A percentile compares a stretch with the other conserved stretches of the same genome.
Evolutionary conservation across 1,139 yeast species (phyloP).

Genomic region (Candida glucosophila): DNA sequence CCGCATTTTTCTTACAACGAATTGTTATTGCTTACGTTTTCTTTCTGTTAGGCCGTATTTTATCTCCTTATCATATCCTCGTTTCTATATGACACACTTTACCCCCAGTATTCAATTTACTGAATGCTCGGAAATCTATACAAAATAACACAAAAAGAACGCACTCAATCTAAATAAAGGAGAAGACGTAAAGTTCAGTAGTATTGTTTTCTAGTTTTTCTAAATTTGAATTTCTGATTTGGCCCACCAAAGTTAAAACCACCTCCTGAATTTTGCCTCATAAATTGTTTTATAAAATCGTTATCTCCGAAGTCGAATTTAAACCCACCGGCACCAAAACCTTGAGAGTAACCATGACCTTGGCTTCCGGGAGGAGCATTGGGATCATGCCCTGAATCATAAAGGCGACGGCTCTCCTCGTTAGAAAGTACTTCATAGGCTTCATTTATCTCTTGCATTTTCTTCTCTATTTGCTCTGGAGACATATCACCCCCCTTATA

Average conservation of each 20-base stretch:
- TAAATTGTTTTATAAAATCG: slow-evolving; percentile 7
- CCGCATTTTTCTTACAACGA: no score
- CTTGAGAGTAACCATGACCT: slow-evolving; percentile 10
- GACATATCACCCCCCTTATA: slow-evolving; percentile 57
- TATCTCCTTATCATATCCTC: no score
- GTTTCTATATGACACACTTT: no score
- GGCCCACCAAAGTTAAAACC: slow-evolving; percentile 16
- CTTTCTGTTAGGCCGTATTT: no score
- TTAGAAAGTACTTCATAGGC: slow-evolving; percentile 84
- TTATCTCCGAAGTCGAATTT: slow-evolving; percentile 18
- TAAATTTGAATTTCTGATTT: no score
- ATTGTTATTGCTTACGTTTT: no score
- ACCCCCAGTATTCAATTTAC: no score
- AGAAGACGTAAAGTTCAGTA: no score
- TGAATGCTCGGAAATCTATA: no score
- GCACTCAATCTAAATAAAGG: no score
- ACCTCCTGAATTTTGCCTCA: slow-evolving; percentile 6
- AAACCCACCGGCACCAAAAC: slow-evolving; percentile 26
- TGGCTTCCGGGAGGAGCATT: slow-evolving; percentile 29
- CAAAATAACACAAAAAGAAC: no score
- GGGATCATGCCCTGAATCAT: slow-evolving; percentile 63
- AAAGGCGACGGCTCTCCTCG: slow-evolving; percentile 52
- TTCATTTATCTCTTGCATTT: slow-evolving; percentile 88
- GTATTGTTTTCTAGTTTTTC: no score
- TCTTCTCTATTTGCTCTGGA: slow-evolving; percentile 65